phyloP scores from a whole-genome alignment of 768 basidiomycete genomes.

The Cyclocybe aegerita region DNA sequence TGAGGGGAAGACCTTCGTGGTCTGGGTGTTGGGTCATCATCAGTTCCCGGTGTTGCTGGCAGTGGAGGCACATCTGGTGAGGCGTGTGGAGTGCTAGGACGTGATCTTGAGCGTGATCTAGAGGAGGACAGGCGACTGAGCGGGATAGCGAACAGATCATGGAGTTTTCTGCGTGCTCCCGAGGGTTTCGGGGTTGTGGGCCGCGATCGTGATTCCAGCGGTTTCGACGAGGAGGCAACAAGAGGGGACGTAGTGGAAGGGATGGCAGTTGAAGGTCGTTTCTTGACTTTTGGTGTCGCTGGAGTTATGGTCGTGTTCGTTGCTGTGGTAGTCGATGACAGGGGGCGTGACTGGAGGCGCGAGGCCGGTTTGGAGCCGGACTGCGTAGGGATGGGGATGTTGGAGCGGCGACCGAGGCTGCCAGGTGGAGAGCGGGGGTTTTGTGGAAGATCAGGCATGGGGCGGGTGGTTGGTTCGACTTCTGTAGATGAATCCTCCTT shows the following conservation, averaged over 20 bases:
- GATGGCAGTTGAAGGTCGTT: slow-evolving; percentile 20
- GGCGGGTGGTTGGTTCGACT: slow-evolving; percentile 11
- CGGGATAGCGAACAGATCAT: slow-evolving; percentile 46
- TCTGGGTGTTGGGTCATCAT: slow-evolving; percentile 28
- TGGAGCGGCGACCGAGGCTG: slow-evolving; percentile 9
- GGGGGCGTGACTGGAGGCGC: slow-evolving; percentile 56
- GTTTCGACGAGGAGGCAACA: slow-evolving; percentile 6
- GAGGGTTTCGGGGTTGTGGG: slow-evolving; percentile 36
- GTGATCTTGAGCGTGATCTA: slow-evolving; percentile 31
- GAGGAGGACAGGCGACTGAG: slow-evolving; percentile 37
- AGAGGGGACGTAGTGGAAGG: slow-evolving; percentile 16
- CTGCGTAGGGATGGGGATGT: slow-evolving; percentile 9
- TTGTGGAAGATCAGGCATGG: slow-evolving; percentile 7
- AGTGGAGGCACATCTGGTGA: slow-evolving; percentile 23
- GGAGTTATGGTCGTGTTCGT: slow-evolving; percentile 64
- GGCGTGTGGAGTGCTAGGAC: slow-evolving; percentile 20
- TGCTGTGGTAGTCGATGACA: slow-evolving; percentile 64
- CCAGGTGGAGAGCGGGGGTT: not conserved
- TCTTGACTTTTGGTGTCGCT: slow-evolving; percentile 44
- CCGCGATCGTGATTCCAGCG: slow-evolving; percentile 15
- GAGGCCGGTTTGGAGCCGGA: slow-evolving; percentile 45
- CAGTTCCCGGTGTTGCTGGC: slow-evolving; percentile 14
- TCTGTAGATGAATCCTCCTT: slow-evolving; percentile 14
- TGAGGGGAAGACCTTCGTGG: slow-evolving; percentile 22
- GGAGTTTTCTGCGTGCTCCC: slow-evolving; percentile 37